Evolutionary conservation across 1,284 basidiomycete species (phyloP), one percentile per base, ranked within the genome.

Genomic region (Inonotus obliquus): DNA sequence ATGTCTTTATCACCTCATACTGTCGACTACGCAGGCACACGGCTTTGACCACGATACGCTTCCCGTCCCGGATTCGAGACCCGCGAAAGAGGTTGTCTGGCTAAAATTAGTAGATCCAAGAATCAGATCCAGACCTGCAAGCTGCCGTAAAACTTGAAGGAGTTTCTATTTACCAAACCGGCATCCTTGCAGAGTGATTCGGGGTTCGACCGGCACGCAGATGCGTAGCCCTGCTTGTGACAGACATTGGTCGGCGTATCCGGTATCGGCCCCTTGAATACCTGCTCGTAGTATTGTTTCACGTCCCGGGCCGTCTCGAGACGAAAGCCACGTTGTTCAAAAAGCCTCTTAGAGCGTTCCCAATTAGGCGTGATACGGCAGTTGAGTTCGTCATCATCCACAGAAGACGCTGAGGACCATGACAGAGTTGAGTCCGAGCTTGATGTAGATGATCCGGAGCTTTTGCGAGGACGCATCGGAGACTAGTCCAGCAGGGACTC

Each of bases 41-140:
- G 21, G 86, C 86, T 72, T 90, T 90, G 64, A 87, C 75, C 59
- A 91, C 74, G 27, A 90, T 73, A 67, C 79, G 83, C 61, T 67
- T 73, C 5, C 78, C 79, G 64, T 86, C 82, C 54, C 68, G 69
- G 56, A 76, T 72, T 65, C 80, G 78, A 39, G 77, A 80, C 27
- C 87, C 87, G 57, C 87, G 80, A 72, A 89, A 90, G 37, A 91
- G 74, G 66, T 85, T 84, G 63, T 87, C 87, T 54, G 81, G 86
- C 88, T 90, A 65, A 48, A 41, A 52, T 52, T 48, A 44, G 41
- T 21, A 21, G 41, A 7, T 17, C 41, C 17, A 44, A n/a, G 13
- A 53, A 14, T 21, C 7, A 49, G 54, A 51, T 25, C 59, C 23
- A 52, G 27, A 51, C 32, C 27, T 11, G n/a, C 11, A 25, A n/a